These are phyloP conservation scores for Paxillus involutus DNA, from an alignment of 768 basidiomycete species.

Conservation along the genomic window DNA sequence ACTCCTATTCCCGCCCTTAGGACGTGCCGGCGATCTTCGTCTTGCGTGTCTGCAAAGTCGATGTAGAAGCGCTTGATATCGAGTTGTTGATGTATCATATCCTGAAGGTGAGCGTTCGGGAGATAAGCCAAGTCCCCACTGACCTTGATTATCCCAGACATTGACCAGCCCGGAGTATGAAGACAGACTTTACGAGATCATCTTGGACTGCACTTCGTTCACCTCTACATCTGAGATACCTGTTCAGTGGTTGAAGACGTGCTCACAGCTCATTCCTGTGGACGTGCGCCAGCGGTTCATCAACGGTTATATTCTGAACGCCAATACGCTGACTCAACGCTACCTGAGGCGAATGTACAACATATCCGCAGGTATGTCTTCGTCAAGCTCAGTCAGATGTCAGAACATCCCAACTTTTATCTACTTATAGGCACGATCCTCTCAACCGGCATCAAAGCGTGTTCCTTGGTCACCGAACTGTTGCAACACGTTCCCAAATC, in stretches of 20 bases:
- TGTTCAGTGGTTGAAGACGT: constrained; percentile 77
- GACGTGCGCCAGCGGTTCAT: constrained; percentile 67
- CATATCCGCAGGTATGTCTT: constrained; percentile 48
- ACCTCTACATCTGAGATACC: constrained; percentile 75
- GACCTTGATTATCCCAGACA: constrained; percentile 38
- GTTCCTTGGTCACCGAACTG: constrained; percentile 64
- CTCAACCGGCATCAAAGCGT: constrained; percentile 53
- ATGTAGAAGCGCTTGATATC: constrained; percentile 78
- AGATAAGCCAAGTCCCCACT: neutral
- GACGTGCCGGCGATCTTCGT: constrained; percentile 55
- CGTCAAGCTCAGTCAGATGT: neutral
- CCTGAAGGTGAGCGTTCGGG: constrained; percentile 53
- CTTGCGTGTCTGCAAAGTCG: constrained; percentile 64
- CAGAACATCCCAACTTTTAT: neutral
- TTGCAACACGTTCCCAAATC: constrained; percentile 52
- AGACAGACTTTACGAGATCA: constrained; percentile 60
- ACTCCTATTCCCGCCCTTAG: constrained; percentile 33
- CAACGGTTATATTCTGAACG: constrained; percentile 67
- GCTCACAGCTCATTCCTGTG: constrained; percentile 68
- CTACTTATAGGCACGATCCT: constrained; percentile 46
- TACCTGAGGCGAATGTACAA: constrained; percentile 80
- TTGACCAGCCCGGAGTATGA: constrained; percentile 48
- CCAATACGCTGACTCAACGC: constrained; percentile 67
- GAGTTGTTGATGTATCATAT: constrained; percentile 78
- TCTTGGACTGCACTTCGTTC: constrained; percentile 83